Evolutionary conservation across 2,329 filamentous ascomycete genomes (phyloP), one percentile per base, ranked within the genome.

Genomic region (Arthrobotrys sinensis): DNA sequence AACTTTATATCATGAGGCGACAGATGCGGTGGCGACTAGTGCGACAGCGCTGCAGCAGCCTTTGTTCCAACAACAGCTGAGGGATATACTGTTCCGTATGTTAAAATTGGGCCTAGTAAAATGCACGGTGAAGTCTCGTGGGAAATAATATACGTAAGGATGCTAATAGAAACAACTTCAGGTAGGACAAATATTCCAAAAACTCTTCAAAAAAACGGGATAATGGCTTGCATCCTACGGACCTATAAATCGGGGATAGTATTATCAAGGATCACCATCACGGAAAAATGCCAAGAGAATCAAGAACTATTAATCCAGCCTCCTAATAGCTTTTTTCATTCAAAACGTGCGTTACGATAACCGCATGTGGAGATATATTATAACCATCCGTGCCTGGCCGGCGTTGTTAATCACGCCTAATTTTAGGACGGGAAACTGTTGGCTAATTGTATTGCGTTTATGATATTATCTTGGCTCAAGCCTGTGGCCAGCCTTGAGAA

Each of bases 371-470:
- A 28, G 55, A 60, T 28, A 60, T n/a, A n/a, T n/a, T n/a, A n/a
- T 60, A 24, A 60, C 53, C 19, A 7, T 60, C 55, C 55, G 55
- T 28, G 24, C 55, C 55, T 43, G 34, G 24, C 55, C 55, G 55
- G 55, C 36, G 55, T 43, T 60, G 11, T n/a, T 12, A n/a, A 40
- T 24, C 36, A n/a, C 24, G 19, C 16, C 36, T 43, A 43, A 24
- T 10, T 43, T 57, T 24, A 5, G 36, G 55, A 16, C 28, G 16
- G 43, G 11, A 57, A 38, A 2, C 10, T 8, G 43, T 21, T 43
- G 19, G 28, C 36, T 52, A 52, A 48, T 48, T 48, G 21, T 8
- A 52, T 32, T 14, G 48, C 11, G n/a, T 6, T 45, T 8, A 5
- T 3, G n/a, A 16, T 5, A 16, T 4, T 12, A 45, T 12, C 5